phyloP scores from a whole-genome alignment of 768 basidiomycete genomes.

The Coprinellus micaceus region DNA sequence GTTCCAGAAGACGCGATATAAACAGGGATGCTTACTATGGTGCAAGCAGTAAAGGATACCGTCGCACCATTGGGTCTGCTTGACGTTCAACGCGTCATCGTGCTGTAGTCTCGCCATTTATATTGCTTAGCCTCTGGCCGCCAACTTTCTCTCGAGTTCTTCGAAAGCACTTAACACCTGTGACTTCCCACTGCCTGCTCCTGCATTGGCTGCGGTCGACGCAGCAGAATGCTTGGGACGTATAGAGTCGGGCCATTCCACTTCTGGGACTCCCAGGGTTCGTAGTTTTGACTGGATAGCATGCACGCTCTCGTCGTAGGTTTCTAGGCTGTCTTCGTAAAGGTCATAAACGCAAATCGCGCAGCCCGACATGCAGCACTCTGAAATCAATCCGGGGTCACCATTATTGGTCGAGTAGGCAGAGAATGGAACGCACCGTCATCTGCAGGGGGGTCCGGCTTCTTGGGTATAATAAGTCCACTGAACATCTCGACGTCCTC shows the following conservation, averaged over 20 bases:
- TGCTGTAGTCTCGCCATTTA: no score
- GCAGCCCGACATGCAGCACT: constrained; percentile 95
- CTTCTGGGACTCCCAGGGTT: constrained; percentile 45
- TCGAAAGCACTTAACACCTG: constrained; percentile 65
- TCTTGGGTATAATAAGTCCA: constrained; percentile 57
- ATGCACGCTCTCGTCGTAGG: constrained; percentile 55
- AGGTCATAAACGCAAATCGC: constrained; percentile 89
- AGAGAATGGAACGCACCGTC: constrained; percentile 49
- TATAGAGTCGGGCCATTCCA: constrained; percentile 64
- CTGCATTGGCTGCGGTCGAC: not conserved
- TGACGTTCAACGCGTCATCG: no score
- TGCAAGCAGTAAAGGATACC: no score
- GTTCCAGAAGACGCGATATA: no score
- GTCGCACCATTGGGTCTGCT: no score
- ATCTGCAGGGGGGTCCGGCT: constrained; percentile 58
- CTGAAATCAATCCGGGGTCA: constrained; percentile 44
- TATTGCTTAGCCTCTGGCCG: no score
- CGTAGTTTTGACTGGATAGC: constrained; percentile 49
- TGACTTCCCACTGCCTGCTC: constrained; percentile 21
- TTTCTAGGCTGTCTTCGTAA: constrained; percentile 68
- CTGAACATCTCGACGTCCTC: constrained; percentile 32
- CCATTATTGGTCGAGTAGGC: not conserved
- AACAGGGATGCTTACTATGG: no score
- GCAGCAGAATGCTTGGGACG: constrained; percentile 21
- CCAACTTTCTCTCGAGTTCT: constrained; percentile 59